Base-by-base conservation (phyloP, 2,329 filamentous ascomycete genomes). In the Tolypocladium ovalisporum region DNA sequence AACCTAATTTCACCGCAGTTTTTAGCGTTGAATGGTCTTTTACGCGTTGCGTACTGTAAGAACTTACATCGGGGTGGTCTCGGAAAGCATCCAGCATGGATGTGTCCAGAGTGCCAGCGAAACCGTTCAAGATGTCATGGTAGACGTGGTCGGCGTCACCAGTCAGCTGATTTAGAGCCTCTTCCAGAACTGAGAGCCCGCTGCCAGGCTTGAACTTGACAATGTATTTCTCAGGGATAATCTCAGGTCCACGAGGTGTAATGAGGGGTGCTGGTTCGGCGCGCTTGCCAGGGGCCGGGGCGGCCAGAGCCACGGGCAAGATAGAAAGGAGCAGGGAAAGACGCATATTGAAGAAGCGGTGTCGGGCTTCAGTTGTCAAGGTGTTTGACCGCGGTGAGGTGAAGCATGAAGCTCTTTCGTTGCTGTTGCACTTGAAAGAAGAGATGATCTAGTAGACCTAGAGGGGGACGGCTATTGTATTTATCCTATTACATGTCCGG, bases 181-280 rank as follows among this genome's bases (percentile, higher is more conserved):
- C 56, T 15, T 60, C 61, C 35, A 62, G 29, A 0, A 56, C 47
- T 12, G 62, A 60, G 3, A 60, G 22, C 7, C 40, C 44, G 32
- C 59, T 59, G 12, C 55, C 59, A 42, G 58, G 55, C 52, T 64
- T 64, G 56, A 67, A 61, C 53, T 65, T 66, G 57, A 69, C 65
- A 56, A 69, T 69, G 58, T 68, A 69, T 59, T 64, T 66, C 59
- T 63, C 61, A 13, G 64, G 55, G 17, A 68, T 62, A 55, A 64
- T 36, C 42, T 57, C 47, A 15, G 54, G 49, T 12, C 52, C 36
- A 27, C 56, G 58, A 5, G 57, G 62, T 29, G 47, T 56, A n/a
- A 62, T 56, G 7, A 65, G 52, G 10, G 63, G 63, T 1, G 62
- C 63, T 15, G 64, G 62, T 52, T 60, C 24, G 54, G 56, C 35